Evolutionary conservation across 2,329 filamentous ascomycete species (phyloP).

Genomic region (Tolypocladium inflatum): DNA sequence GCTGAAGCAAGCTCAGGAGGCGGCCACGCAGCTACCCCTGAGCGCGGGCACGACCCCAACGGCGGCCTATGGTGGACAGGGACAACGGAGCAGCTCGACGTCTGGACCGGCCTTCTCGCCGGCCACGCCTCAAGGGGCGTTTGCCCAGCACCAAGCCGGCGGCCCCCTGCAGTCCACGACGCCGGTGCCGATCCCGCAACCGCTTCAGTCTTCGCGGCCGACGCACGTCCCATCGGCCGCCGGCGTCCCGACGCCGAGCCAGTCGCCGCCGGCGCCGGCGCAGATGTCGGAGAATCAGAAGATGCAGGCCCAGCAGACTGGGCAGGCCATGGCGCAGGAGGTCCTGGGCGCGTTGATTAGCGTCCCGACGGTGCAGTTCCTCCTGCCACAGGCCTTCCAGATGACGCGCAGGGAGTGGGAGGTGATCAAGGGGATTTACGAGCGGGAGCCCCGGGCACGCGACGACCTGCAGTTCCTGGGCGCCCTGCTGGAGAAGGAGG

Average conservation of each 20-base stretch:
- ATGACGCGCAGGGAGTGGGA: slow-evolving; percentile 66
- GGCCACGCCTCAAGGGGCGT: slow-evolving; percentile 29
- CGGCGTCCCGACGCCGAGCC: slow-evolving; percentile 3
- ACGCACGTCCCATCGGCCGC: slow-evolving; percentile 6
- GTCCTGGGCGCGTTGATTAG: slow-evolving; percentile 54
- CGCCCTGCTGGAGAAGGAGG: slow-evolving; percentile 42
- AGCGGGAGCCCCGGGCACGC: slow-evolving; percentile 53
- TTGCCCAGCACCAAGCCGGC: slow-evolving; percentile 19
- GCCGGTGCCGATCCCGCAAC: slow-evolving; percentile 25
- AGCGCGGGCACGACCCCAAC: not conserved
- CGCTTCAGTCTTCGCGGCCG: slow-evolving; percentile 11
- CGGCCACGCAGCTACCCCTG: slow-evolving; percentile 2
- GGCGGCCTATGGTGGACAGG: slow-evolving; percentile 15
- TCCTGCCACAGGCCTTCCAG: slow-evolving; percentile 58
- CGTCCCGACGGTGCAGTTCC: slow-evolving; percentile 57
- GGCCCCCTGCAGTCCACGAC: slow-evolving; percentile 23
- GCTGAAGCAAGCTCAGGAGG: slow-evolving; percentile 17
- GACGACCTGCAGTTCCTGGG: slow-evolving; percentile 52
- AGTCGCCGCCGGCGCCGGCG: slow-evolving; percentile 4
- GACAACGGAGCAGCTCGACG: slow-evolving; percentile 35
- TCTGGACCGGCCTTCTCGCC: slow-evolving; percentile 46
- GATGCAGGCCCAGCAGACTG: slow-evolving; percentile 36
- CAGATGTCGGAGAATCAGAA: slow-evolving; percentile 23
- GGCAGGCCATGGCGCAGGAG: slow-evolving; percentile 48
- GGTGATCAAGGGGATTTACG: slow-evolving; percentile 60